Evolutionary conservation across 2,329 filamentous ascomycete species (phyloP), one percentile per base, ranked within the genome.

Genomic region (Cercospora zeae-maydis): DNA sequence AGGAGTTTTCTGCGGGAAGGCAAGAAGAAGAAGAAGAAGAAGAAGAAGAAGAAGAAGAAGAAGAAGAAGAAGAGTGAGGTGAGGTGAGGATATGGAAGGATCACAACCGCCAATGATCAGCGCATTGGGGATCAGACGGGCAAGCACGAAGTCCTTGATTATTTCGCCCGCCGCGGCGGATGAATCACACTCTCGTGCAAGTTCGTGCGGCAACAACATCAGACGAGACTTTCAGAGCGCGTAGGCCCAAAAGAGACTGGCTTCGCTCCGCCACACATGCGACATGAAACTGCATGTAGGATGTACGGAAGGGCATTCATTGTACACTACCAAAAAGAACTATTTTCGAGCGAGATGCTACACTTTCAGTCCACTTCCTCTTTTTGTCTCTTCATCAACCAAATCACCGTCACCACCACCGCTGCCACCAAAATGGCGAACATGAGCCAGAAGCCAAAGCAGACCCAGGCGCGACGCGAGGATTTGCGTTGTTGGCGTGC

Each of bases 401-500:
- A 79, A 63, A 83, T 73, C 0, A 84, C 70, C 0, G 80, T 72
- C 1, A 79, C 75, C 10, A 83, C 78, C 1, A 80, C 72, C 0
- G 75, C 80, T 0, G 76, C 78, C 0, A 82, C 74, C 9, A 84
- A 58, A 2, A 77, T 73, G n/a, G 79, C 67, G 55, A 82, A 74
- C n/a, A 68, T 66, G 2, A 79, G 62, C 80, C 80, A 82, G 69
- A 82, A 82, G 13, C 68, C 64, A 74, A 76, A 81, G 68, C 80
- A 82, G 57, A 85, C 76, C 57, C 78, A 78, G 21, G 78, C 78
- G 9, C 80, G 77, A 52, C 78, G 79, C 4, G 73, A 70, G 59
- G 76, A 76, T 69, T 86, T 86, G 54, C 73, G 73, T 14, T 77
- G 75, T 73, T 86, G 79, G 6, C 75, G 75, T 36, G 76, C 77